Evolutionary conservation across 352 stramenopile genomes (phyloP), one percentile per base, ranked within the genome.

Genomic region (Pythium insidiosum): DNA sequence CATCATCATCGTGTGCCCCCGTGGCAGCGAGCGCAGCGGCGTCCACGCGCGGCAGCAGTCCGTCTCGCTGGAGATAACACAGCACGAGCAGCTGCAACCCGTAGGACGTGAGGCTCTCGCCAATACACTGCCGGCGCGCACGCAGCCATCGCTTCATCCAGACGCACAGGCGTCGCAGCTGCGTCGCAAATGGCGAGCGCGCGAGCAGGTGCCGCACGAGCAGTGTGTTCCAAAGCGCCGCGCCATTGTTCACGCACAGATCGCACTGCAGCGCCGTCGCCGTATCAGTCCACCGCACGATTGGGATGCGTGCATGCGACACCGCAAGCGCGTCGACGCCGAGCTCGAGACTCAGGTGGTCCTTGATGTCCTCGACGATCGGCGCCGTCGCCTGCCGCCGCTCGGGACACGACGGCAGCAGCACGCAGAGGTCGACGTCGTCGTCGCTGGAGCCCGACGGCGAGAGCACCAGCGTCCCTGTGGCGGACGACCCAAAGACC

Each of bases 211-310:
- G 49, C 13, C 51, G 43, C 19, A 86, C 50, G 7, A 93, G 67
- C 36, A 70, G 58, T 18, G 77, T 84, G 54, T 93, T 93, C 75
- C 73, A 93, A 10, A 93, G 47, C 15, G 80, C 77, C 4, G 80
- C 38, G n/a, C 82, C 20, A 49, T 93, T 93, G 54, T 93, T 93
- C 39, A 93, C 57, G 24, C 74, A 90, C 4, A 93, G 40, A 38
- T 93, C 80, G 31, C 78, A 87, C 23, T 60, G 53, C 11, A 90
- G 34, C 0, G 45, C 25, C 1, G 62, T 65, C 12, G 28, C 23
- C 12, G 69, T 42, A 22, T 88, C 75, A 11, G 33, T 54, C 35
- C 67, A 83, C 25, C 80, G 68, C 11, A 86, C 65, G 43, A 91
- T 85, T 11, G 80, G 80, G 15, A 92, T 63, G 13, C 80, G 80